phyloP scores from a whole-genome alignment of 345 rosid species.

The Anacardium occidentale region DNA sequence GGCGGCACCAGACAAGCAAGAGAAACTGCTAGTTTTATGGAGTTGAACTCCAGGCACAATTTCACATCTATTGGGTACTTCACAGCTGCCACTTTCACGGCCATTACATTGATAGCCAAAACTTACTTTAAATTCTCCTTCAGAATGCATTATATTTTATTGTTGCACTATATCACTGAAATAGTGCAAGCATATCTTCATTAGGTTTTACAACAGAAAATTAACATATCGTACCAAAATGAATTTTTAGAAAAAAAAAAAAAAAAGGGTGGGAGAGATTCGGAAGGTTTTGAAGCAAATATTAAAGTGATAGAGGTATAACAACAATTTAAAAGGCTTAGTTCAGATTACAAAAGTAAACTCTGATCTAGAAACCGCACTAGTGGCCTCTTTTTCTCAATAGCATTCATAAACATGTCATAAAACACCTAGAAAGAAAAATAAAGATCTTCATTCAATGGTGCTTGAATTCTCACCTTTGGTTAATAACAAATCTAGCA shows the following conservation, averaged over 20 bases:
- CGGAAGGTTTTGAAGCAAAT: no score
- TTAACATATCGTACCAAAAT: background rate
- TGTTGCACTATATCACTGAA: slow-evolving; percentile 47
- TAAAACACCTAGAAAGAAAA: no score
- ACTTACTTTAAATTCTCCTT: slow-evolving; percentile 80
- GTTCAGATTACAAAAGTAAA: background rate
- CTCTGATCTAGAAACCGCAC: background rate
- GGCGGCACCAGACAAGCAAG: slow-evolving; percentile 95
- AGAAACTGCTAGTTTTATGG: slow-evolving; percentile 67
- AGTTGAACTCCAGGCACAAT: slow-evolving; percentile 40
- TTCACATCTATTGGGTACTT: slow-evolving; percentile 32
- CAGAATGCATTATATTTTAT: slow-evolving; percentile 38
- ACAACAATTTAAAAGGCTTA: background rate
- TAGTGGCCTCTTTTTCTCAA: no score
- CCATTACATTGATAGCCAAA: slow-evolving; percentile 85
- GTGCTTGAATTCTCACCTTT: background rate
- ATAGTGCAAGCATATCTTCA: slow-evolving; percentile 11
- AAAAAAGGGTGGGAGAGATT: no score
- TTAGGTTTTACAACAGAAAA: slow-evolving; percentile 7
- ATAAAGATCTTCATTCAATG: background rate
- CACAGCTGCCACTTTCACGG: slow-evolving; percentile 24
- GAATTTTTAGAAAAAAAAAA: no score
- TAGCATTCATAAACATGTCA: no score
- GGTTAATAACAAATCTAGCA: background rate
- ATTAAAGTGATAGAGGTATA: background rate